Evolutionary conservation across 306 rosid genomes (phyloP).

Genomic region (Medicago truncatula): MtrunA17r5.0-ANR NC_053049.1:15637001-15637500

Average conservation of each 20-base stretch:
- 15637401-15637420: not conserved
- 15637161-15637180: constrained; percentile 59
- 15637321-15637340: constrained; percentile 39
- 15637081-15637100: constrained; percentile 50
- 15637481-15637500: no score
- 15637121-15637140: constrained; percentile 79
- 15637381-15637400: constrained; percentile 8
- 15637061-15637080: constrained; percentile 39
- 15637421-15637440: not conserved
- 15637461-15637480: no score
- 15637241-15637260: constrained; percentile 37
- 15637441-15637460: not conserved
- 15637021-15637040: constrained; percentile 70
- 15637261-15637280: constrained; percentile 30
- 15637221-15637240: constrained; percentile 49
- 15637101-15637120: constrained; percentile 74
- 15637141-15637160: constrained; percentile 79
- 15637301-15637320: constrained; percentile 28
- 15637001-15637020: constrained; percentile 50
- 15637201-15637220: constrained; percentile 76
- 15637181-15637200: constrained; percentile 74
- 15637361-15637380: constrained; percentile 34
- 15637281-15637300: constrained; percentile 40
- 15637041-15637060: constrained; percentile 32
- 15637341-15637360: constrained; percentile 16